Base-by-base conservation (phyloP, 2,329 filamentous ascomycete genomes). In the Leptographium wingfieldii region DNA sequence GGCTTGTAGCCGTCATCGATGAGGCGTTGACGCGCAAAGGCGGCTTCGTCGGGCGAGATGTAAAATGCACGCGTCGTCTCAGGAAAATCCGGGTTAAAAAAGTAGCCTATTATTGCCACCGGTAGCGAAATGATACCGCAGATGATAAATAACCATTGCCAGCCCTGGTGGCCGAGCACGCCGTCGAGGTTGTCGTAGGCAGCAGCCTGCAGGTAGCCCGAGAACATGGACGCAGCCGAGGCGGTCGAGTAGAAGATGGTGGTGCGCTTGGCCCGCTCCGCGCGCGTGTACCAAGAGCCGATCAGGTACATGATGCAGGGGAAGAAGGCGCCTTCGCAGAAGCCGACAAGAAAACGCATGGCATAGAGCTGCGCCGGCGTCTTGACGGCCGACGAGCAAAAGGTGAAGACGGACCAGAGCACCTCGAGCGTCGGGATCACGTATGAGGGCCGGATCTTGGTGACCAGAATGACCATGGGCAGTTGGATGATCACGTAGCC, bases 171-270 rank as follows among this genome's bases (percentile, higher is more conserved):
- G 0, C 76, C 77, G 3, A 63, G 65, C 0, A 74, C 69, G 0
- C 77, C 77, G 48, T 78, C 74, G 0, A 80, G 69, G 51, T 76
- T 76, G 11, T 71, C 74, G 65, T 80, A 79, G 0, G 76, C 77
- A 1, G 55, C 63, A 4, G 78, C 75, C 64, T 81, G 78, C 0
- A 82, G 68, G 56, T 70, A 71, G 1, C 69, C 69, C 31, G 65
- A 68, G 31, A 71, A 63, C 68, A 71, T 69, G 59, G 52, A 35
- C 19, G 56, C 62, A 79, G 79, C 80, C 2, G 84, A 72, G 1
- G 81, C 82, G 11, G 80, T 82, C 0, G 79, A 75, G 0, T 80
- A 83, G 66, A 86, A 86, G 56, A 86, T 80, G 43, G 80, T 82
- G 3, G 76, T 80, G 2, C 84, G 75, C 67, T 85, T 86, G 0